Base-by-base conservation (phyloP, 345 rosid genomes). In the Pistacia integerrima region DNA sequence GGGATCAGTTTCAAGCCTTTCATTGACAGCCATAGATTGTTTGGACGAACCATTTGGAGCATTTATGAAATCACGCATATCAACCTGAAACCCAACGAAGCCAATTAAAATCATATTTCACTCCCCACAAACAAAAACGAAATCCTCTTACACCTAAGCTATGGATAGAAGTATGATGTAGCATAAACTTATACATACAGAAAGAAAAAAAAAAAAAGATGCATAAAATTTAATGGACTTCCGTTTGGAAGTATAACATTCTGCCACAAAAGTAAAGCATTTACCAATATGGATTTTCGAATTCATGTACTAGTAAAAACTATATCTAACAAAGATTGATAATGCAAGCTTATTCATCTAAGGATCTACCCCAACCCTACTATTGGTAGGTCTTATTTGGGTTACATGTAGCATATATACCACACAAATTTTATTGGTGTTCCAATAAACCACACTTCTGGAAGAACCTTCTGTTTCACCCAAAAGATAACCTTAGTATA, bases 51-150 rank as follows among this genome's bases (percentile, higher is more conserved):
- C 93, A 85, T 88, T 86, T 68, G 97, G 98, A 79, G 97, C 91
- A 75, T 96, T 96, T 66, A 91, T 80, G 85, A 89, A 93, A 69
- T 90, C 97, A 54, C 97, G 94, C 99, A 93, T 96, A 79, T 96
- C 98, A 57, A 86, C 90, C 98, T 96, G 86, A 69, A 75, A 74
- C 8, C 72, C 54, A 48, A 28, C 52, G 69, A 64, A 35, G 35
- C 33, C 33, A 62, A 30, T 14, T 33, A 51, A 70, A 54, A 54
- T 44, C 20, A 67, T 57, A 61, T 62, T 46, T 18, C 30, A 78
- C 49, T 44, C 64, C 71, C 67, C 11, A 30, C 25, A 46, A 30
- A 74, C 38, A 14, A 35, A 33, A 20, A 25, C 2, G 11, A 63
- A 74, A 51, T n/a, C 20, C 8, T 74, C n/a, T n/a, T 13, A 64